These are phyloP conservation scores for Aureobasidium subglaciale DNA, from an alignment of 2,329 filamentous ascomycete genomes.

Conservation along the genomic window DNA sequence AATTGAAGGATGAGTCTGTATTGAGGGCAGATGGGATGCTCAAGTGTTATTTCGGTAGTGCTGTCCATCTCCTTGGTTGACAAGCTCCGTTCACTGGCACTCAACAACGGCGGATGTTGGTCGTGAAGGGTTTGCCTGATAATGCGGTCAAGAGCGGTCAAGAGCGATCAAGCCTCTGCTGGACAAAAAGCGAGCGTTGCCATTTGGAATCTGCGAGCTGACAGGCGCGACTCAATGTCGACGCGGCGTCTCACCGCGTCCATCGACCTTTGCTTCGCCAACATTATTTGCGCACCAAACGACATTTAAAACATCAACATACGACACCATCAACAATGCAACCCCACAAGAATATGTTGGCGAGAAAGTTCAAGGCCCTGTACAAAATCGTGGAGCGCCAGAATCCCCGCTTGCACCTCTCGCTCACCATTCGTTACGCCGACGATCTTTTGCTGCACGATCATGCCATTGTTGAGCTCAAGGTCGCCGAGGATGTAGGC, in stretches of 20 bases:
- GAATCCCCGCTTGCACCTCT: neutral
- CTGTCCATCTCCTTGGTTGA: too few relatives aligned
- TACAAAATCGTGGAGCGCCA: neutral
- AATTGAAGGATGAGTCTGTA: too few relatives aligned
- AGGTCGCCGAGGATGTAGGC: neutral
- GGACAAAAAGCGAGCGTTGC: neutral
- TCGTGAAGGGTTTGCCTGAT: neutral
- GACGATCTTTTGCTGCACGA: neutral
- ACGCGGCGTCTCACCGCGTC: neutral
- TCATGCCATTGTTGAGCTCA: neutral
- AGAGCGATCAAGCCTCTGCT: neutral
- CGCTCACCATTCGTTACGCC: neutral
- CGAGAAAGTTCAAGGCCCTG: neutral
- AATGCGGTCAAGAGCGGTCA: neutral
- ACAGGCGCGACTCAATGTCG: neutral
- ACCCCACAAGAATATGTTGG: conserved; percentile 1
- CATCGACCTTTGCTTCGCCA: neutral
- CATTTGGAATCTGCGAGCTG: neutral
- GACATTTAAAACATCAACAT: neutral
- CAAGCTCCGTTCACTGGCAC: too few relatives aligned
- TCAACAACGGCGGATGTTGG: too few relatives aligned
- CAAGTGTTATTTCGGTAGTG: too few relatives aligned
- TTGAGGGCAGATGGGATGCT: too few relatives aligned
- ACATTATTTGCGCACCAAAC: neutral
- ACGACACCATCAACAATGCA: neutral